Percentiles rank a stretch among this genome's conserved stretches.
Conservation (phyloP, 2,329 filamentous ascomycete genomes). For the Colletotrichum camelliae region DNA sequence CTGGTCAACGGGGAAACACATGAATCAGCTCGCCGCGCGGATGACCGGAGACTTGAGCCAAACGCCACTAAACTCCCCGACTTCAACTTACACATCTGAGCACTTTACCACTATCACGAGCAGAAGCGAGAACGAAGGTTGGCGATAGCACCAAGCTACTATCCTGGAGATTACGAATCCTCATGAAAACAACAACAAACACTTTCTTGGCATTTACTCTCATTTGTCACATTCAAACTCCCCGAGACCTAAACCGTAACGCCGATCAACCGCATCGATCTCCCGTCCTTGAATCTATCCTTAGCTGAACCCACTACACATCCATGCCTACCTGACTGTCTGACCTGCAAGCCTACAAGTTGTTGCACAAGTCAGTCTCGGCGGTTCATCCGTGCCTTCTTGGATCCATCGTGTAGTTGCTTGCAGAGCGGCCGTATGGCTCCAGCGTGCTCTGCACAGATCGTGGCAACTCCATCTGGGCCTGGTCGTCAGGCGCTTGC, state of each 20-base stretch:
- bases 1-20: not conserved
- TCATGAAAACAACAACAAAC: not conserved
- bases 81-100: not conserved
- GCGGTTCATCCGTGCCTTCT: not conserved
- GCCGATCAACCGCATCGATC: not conserved
- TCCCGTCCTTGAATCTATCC: not conserved
- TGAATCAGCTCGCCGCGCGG: constrained; percentile 6
- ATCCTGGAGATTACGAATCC: not conserved
- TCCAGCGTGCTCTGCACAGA: not conserved
- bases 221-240: not conserved
- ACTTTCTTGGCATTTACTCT: not conserved
- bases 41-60: not conserved
- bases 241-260: not conserved
- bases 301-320: not conserved
- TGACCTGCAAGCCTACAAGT: not conserved
- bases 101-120: not conserved
- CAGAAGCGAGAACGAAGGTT: not conserved
- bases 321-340: not conserved
- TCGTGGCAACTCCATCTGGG: constrained; percentile 2
- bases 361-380: not conserved
- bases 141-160: not conserved
- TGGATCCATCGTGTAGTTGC: not conserved
- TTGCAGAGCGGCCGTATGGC: not conserved
- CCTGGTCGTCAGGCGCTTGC: not conserved
- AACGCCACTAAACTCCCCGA: not conserved